These are phyloP conservation scores for Coriaria nepalensis DNA, from an alignment of 306 rosid genomes.

Conservation along the genomic window DNA sequence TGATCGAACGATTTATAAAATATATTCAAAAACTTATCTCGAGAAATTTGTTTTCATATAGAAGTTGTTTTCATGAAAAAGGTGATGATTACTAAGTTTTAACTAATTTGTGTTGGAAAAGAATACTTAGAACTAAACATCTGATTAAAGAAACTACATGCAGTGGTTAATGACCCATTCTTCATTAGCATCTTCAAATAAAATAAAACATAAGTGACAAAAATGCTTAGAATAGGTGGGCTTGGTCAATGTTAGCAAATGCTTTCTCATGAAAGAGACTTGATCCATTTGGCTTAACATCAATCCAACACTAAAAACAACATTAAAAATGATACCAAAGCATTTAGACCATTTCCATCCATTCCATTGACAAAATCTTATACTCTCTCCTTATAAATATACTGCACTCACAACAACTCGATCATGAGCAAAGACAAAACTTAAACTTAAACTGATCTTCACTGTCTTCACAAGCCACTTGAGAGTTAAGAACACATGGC, in stretches of 20 bases:
- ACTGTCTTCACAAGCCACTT: no score
- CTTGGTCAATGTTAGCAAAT: not conserved
- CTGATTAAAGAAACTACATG: not conserved
- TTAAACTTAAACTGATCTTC: not conserved
- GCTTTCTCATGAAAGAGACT: slow-evolving; percentile 7
- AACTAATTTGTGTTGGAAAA: not conserved
- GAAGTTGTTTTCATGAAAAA: not conserved
- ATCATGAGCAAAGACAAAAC: slow-evolving; percentile 8
- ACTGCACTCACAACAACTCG: slow-evolving; percentile 14
- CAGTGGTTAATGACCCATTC: not conserved
- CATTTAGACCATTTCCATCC: slow-evolving; percentile 33
- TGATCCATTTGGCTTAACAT: slow-evolving; percentile 30
- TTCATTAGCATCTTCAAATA: not conserved
- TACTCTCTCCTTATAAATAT: slow-evolving; percentile 19
- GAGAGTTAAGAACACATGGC: slow-evolving; percentile 29
- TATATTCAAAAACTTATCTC: no score
- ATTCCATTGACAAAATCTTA: slow-evolving; percentile 15
- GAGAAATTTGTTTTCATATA: not conserved
- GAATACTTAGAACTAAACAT: not conserved
- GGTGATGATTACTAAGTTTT: not conserved
- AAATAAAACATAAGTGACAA: not conserved
- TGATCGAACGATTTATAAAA: no score
- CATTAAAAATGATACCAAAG: slow-evolving; percentile 24
- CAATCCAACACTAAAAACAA: slow-evolving; percentile 22
- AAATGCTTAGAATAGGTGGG: not conserved